phyloP scores from a whole-genome alignment of 192 early-diverging fungal genomes.

The Entophlyctis luteolus region DNA sequence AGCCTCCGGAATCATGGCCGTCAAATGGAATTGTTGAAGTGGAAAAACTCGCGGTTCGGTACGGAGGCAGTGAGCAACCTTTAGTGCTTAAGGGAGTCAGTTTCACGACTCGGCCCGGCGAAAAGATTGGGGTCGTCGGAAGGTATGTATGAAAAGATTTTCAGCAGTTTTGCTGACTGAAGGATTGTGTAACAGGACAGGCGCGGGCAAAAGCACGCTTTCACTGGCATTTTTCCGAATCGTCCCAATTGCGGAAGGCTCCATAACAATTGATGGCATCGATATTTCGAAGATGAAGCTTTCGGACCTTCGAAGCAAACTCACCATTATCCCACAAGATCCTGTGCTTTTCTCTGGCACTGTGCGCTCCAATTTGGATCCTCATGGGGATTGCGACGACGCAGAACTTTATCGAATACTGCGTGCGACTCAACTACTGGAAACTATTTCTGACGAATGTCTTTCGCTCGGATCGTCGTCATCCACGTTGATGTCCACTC shows the following conservation, averaged over 20 bases:
- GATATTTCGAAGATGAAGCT: constrained; percentile 61
- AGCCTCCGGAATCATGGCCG: constrained; percentile 29
- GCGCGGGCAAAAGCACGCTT: constrained; percentile 68
- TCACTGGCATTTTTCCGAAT: constrained; percentile 49
- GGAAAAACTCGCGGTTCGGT: constrained; percentile 52
- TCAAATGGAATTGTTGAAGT: constrained; percentile 51
- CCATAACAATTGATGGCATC: constrained; percentile 64
- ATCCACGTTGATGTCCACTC: not conserved
- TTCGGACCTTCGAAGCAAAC: constrained; percentile 52
- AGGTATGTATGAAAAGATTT: constrained; percentile 19
- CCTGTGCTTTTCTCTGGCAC: constrained; percentile 63
- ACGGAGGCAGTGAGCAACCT: constrained; percentile 55
- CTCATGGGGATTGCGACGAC: constrained; percentile 53
- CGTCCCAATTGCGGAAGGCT: constrained; percentile 28
- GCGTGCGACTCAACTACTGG: constrained; percentile 47
- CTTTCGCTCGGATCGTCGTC: not conserved
- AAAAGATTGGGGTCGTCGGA: constrained; percentile 54
- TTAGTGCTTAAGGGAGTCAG: constrained; percentile 45
- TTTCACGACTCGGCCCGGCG: constrained; percentile 28
- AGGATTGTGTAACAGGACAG: constrained; percentile 46
- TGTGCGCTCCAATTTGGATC: constrained; percentile 81
- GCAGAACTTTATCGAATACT: constrained; percentile 62
- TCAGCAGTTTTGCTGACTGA: constrained; percentile 21
- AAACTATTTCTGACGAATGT: constrained; percentile 4
- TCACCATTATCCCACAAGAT: constrained; percentile 85